Conservation (phyloP, 2,329 filamentous ascomycete genomes). For the Trichoderma arundinaceum region DNA sequence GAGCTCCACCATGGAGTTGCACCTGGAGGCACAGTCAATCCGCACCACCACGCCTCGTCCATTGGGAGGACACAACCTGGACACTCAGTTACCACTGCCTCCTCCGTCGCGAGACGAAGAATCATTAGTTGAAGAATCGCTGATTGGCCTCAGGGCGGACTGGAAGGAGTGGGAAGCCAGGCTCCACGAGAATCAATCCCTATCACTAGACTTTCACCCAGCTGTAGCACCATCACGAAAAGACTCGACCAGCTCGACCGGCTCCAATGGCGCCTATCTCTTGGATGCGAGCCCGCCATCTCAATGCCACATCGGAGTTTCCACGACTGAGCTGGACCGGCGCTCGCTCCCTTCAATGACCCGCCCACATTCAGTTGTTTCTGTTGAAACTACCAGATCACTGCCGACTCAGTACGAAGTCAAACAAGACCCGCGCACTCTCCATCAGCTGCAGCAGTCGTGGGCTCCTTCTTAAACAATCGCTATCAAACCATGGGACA, state of each 20-base stretch:
- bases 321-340: conserved; percentile 12
- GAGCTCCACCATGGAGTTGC: conserved; percentile 14
- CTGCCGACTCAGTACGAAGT: conserved; percentile 5
- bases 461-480: conserved; percentile 4
- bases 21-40: neutral
- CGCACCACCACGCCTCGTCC: neutral
- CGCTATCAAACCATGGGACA: neutral
- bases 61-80: neutral
- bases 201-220: conserved; percentile 41
- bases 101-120: conserved; percentile 26
- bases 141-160: conserved; percentile 40
- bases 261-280: conserved; percentile 12
- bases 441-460: neutral
- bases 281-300: conserved; percentile 2
- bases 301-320: conserved; percentile 4
- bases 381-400: conserved; percentile 1
- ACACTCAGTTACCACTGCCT: neutral
- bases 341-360: conserved; percentile 11
- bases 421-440: conserved; percentile 7
- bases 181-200: conserved; percentile 40
- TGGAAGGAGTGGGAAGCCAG: conserved; percentile 51
- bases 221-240: conserved; percentile 7
- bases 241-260: conserved; percentile 11
- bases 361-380: conserved; percentile 14
- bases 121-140: conserved; percentile 15